Evolutionary conservation across 78 protist species (phyloP), one percentile per base, ranked within the genome.

Genomic region (Capsaspora owczarzaki): DNA sequence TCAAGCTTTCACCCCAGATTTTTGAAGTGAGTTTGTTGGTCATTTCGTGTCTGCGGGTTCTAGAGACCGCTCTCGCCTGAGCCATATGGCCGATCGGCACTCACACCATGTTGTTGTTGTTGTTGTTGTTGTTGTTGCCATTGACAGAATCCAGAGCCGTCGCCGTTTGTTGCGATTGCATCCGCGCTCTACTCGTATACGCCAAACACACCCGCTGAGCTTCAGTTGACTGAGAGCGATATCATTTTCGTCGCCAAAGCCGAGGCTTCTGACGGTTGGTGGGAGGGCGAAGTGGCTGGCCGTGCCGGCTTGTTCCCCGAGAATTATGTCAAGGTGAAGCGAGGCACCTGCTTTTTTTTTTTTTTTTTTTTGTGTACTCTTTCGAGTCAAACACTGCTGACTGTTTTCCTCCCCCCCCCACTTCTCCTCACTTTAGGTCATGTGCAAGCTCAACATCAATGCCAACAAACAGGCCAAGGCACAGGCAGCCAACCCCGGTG

Each of bases 281-380:
- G 31, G 66, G 66, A 60, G 66, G 66, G 66, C 37, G 66, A 46
- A 23, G 19, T 10, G 6, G 29, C 31, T 37, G 49, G 49, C 31
- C 8, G 47, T 12, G 25, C 38, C 14, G 47, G 49, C 78, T 23
- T n/a, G 20, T 49, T 47, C 4, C 31, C 33, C 78, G 49, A 14
- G 33, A 74, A 74, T 47, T 33, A 27, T 60, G 49, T 53, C 49
- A 10, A 23, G 69, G n/a, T 42, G 77, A 61, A 20, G 83, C 83
- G 53, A 78, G 27, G 74, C 66, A n/a, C n/a, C n/a, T n/a, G n/a
- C n/a, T n/a, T n/a, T n/a, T n/a, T n/a, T n/a, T n/a, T n/a, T n/a
- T n/a, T n/a, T n/a, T n/a, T n/a, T n/a, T n/a, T n/a, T n/a, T n/a
- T n/a, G n/a, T n/a, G n/a, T n/a, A n/a, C n/a, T n/a, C n/a, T n/a